These are phyloP conservation scores for Musa beccarii DNA, from an alignment of 176 grass and related monocot genomes.

Conservation along the genomic window DNA sequence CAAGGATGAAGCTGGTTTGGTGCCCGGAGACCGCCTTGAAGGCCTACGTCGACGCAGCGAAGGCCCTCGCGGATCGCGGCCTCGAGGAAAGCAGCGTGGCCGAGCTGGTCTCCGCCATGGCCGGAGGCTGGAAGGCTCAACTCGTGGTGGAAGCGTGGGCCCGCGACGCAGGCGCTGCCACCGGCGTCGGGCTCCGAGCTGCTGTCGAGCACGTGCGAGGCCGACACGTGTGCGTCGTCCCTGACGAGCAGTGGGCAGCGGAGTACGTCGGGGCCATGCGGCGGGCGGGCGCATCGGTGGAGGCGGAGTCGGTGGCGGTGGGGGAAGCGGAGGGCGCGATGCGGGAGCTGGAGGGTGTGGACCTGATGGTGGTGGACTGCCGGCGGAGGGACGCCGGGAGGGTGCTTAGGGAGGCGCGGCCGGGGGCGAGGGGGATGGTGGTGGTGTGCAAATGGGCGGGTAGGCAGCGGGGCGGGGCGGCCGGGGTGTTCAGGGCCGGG, in stretches of 20 bases:
- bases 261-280: not conserved
- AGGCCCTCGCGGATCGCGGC: conserved; percentile 16
- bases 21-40: conserved; percentile 46
- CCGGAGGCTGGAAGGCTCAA: conserved; percentile 52
- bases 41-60: conserved; percentile 50
- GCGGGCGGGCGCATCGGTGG: conserved; percentile 5
- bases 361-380: conserved; percentile 49
- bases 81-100: conserved; percentile 18
- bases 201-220: conserved; percentile 10
- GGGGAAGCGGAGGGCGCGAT: conserved; percentile 26
- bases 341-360: conserved; percentile 38
- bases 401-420: conserved; percentile 37
- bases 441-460: conserved; percentile 28
- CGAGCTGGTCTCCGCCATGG: conserved; percentile 58
- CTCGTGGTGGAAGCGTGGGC: conserved; percentile 48
- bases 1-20: conserved; percentile 53
- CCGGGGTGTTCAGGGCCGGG: conserved; percentile 19
- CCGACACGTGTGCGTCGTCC: conserved; percentile 9
- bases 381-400: conserved; percentile 25
- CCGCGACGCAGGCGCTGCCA: not conserved
- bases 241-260: not conserved
- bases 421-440: conserved; percentile 49
- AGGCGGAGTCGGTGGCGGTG: conserved; percentile 19
- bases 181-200: conserved; percentile 31
- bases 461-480: not conserved